Conservation (phyloP, 176 grass and related monocot genomes). For the Cenchrus fungigraminus region DNA sequence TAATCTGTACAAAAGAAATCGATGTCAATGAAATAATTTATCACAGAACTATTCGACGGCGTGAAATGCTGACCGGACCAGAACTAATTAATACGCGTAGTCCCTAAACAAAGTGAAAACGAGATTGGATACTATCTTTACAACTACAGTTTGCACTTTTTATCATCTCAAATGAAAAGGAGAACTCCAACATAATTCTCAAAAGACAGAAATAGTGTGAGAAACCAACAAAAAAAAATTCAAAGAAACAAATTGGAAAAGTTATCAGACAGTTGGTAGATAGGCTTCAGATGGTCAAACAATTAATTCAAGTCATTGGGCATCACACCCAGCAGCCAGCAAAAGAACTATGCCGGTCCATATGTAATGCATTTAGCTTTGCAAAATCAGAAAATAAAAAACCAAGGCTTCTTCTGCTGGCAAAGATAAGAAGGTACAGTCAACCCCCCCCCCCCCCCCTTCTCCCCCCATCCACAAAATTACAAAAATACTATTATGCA, state of each 20-base stretch:
- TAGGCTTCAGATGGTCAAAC: slow-evolving; percentile 41
- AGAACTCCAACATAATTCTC: neutral
- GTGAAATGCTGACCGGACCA: neutral
- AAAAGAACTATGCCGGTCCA: neutral
- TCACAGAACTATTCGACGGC: neutral
- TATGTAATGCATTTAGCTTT: neutral
- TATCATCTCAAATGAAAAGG: neutral
- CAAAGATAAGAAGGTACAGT: neutral
- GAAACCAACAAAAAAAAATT: neutral
- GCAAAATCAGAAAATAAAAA: neutral
- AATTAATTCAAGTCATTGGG: slow-evolving; percentile 40
- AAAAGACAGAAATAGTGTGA: too few relatives aligned
- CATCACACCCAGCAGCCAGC: neutral
- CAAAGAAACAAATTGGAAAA: neutral
- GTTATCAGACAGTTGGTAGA: slow-evolving; percentile 7
- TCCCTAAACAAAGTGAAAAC: neutral
- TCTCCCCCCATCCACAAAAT: neutral
- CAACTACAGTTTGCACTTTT: neutral
- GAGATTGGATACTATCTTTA: neutral
- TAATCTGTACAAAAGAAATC: neutral
- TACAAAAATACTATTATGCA: neutral
- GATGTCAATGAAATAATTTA: neutral
- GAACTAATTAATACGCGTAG: neutral
- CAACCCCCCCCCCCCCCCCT: too few relatives aligned
- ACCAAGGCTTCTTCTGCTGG: too few relatives aligned